These are phyloP conservation scores for Penicillium flavigenum DNA, from an alignment of 495 filamentous ascomycete genomes.

Conservation along the genomic window DNA sequence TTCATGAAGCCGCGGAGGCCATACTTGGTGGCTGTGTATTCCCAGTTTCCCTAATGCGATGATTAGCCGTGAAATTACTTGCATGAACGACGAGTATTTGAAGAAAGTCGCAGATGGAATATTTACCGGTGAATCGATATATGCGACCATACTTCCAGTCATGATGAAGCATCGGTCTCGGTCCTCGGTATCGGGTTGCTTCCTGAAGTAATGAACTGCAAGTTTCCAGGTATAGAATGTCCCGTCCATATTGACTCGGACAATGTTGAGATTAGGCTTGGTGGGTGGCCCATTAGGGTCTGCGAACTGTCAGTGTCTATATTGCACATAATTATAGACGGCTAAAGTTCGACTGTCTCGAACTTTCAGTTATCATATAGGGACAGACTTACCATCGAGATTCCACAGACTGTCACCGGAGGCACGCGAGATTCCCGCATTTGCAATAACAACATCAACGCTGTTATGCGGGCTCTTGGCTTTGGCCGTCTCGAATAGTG, in stretches of 20 bases:
- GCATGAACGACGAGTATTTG: background rate
- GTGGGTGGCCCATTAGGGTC: background rate
- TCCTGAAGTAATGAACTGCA: conserved; percentile 3
- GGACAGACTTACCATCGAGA: background rate
- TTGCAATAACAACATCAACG: background rate
- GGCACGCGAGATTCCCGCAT: background rate
- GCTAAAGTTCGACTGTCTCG: too few relatives aligned
- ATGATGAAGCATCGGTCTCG: conserved; percentile 5
- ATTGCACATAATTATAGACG: background rate
- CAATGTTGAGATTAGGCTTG: conserved; percentile 1
- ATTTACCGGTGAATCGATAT: background rate
- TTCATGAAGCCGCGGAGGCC: conserved; percentile 4
- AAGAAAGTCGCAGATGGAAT: background rate
- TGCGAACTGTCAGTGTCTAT: background rate
- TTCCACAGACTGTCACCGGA: conserved; percentile 2
- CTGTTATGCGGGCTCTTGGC: conserved; percentile 1
- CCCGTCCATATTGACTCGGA: conserved; percentile 3
- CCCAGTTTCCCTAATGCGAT: background rate
- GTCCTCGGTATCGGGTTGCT: background rate
- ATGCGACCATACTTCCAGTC: conserved; percentile 5
- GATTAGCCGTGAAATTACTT: background rate
- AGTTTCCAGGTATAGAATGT: conserved; percentile 4
- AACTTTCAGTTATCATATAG: background rate
- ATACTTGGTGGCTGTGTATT: background rate
- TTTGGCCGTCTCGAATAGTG: conserved; percentile 3